Base-by-base conservation (phyloP, 352 stramenopile genomes). In the Phytopythium cucurbitacearum region DNA sequence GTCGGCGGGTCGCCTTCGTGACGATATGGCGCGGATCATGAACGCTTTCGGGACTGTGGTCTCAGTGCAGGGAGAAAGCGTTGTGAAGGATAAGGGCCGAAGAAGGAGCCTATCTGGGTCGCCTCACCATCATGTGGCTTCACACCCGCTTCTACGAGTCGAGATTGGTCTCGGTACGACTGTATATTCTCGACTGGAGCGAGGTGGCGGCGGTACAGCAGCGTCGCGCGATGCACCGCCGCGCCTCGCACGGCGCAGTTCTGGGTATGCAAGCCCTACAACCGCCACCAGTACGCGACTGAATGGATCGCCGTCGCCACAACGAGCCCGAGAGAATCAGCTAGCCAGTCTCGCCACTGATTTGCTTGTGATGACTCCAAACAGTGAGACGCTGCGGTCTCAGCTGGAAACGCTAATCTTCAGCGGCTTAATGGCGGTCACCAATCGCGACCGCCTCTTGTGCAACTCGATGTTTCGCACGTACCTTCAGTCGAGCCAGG, bases 331-430 rank as follows among this genome's bases (percentile, higher is more conserved):
- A 3, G 38, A 46, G 5, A 54, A 33, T 4, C 16, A 6, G 15
- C 21, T 38, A n/a, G 16, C 36, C 0, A 10, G 16, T 16, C 7
- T 45, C 7, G 38, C 48, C 10, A 69, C 48, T 42, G 68, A 85
- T 4, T 37, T 67, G 35, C 53, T 92, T 7, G 21, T 68, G n/a
- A 89, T 86, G 44, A 60, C 62, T 10, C 82, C 82, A 21, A 69
- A 59, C 42, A 63, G 59, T 3, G 82, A 90, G 21, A 51, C 62
- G 6, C 56, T 92, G n/a, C 73, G 77, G 7, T 79, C 70, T 37
- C 80, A 92, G 53, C 41, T 90, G 4, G 82, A 91, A 63, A 81
- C 68, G 4, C 55, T 92, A 9, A 56, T 92, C 13, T 86, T 87
- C 38, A 85, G 73, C 28, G 82, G 82, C 6, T 57, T 91, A 3